Conservation (phyloP, 768 basidiomycete species). For the Mycena chlorophos region DNA sequence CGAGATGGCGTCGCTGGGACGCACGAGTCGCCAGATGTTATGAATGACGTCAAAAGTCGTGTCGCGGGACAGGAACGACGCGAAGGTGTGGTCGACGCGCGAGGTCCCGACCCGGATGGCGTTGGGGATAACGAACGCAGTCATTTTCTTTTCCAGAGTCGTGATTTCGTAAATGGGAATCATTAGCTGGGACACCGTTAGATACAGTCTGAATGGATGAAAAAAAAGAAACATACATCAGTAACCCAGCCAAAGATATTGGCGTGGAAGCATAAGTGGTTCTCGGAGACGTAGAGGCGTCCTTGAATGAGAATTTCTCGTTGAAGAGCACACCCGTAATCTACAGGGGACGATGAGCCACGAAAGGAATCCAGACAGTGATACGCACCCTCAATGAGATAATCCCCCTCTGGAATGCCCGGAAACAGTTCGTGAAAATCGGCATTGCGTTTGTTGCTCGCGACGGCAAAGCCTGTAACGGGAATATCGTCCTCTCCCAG, state of each 20-base stretch:
- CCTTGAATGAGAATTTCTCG: slow-evolving; percentile 97
- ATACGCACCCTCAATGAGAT: slow-evolving; percentile 94
- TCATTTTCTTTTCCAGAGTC: slow-evolving; percentile 93
- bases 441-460: slow-evolving; percentile 89
- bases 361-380: slow-evolving; percentile 5
- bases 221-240: slow-evolving; percentile 58
- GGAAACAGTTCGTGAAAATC: slow-evolving; percentile 96
- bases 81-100: slow-evolving; percentile 86
- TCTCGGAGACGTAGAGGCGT: slow-evolving; percentile 94
- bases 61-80: slow-evolving; percentile 94
- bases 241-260: slow-evolving; percentile 99
- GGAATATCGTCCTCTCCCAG: slow-evolving; percentile 77
- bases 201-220: not conserved
- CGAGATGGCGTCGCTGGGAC: slow-evolving; percentile 59
- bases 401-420: slow-evolving; percentile 89
- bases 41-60: slow-evolving; percentile 94
- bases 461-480: slow-evolving; percentile 96
- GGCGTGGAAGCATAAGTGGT: slow-evolving; percentile 98
- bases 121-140: slow-evolving; percentile 96
- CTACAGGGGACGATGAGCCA: slow-evolving; percentile 40
- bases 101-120: slow-evolving; percentile 88
- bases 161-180: slow-evolving; percentile 88
- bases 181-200: slow-evolving; percentile 56
- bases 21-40: slow-evolving; percentile 92
- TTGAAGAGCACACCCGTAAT: slow-evolving; percentile 96